Evolutionary conservation across 2,329 filamentous ascomycete genomes (phyloP), one percentile per base, ranked within the genome.

Genomic region (Dryadomyces sulphureus): DNA sequence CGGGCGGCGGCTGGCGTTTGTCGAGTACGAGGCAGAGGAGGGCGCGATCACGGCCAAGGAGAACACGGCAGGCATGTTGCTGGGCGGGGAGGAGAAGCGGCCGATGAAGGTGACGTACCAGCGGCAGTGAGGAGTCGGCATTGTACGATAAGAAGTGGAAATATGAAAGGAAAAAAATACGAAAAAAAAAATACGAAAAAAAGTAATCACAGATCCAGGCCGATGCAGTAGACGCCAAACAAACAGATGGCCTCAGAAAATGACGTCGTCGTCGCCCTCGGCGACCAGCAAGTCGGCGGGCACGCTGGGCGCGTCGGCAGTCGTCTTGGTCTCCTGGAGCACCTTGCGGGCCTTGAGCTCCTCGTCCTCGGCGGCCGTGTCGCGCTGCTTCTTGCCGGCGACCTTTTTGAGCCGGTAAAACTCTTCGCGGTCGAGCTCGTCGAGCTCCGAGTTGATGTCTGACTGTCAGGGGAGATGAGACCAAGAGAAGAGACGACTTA

Each of bases 391-490:
- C 68, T 90, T 90, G 61, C 76, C 77, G 41, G 85, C 84, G 32
- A 90, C 84, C 72, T 98, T 98, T 68, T 98, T 98, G 60, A 98
- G 66, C 54, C 92, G 75, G 66, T 95, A 98, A 63, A 98, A 98
- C 62, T 98, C 92, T 62, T 96, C 92, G 70, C 92, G 79, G 65
- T 96, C 93, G 43, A 98, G 72, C 66, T 98, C 92, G 60, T 98
- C 92, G 16, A 98, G 76, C 62, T 98, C 92, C 1, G 90, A 94
- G 67, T 96, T 96, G 73, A 96, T 96, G 60, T 96, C 79, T 83
- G 19, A 9, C 24, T 4, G 24, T 32, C 17, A 5, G 2, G 9
- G 12, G 14, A 2, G 25, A 12, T 1, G 4, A 11, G 2, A 19
- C 2, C 3, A 16, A 20, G 34, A 9, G 4, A 3, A 16, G 11